A percentile compares a stretch with the other conserved stretches of the same genome.
Evolutionary conservation across 2,329 filamentous ascomycete species (phyloP).

Genomic region (Aspergillus versicolor): DNA sequence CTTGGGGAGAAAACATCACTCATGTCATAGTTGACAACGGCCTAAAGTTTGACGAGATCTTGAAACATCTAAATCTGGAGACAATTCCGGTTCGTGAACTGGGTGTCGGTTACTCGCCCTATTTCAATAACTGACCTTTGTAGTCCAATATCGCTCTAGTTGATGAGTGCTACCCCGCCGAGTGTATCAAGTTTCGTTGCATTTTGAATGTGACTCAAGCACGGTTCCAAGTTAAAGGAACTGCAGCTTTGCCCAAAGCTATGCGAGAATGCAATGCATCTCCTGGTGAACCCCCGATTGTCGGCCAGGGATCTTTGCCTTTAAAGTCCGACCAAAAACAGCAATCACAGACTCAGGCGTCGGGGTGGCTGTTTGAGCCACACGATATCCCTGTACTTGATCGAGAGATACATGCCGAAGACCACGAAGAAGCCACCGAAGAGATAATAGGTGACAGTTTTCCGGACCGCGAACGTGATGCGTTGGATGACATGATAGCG

Average conservation of each 20-base stretch:
- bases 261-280: constrained; percentile 11
- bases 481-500: constrained; percentile 64
- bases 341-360: constrained; percentile 14
- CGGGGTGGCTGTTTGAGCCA: constrained; percentile 14
- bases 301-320: constrained; percentile 20
- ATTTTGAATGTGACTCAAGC: constrained; percentile 59
- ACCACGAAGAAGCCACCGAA: background rate
- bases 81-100: constrained; percentile 47
- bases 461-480: constrained; percentile 45
- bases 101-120: background rate
- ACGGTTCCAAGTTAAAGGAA: constrained; percentile 46
- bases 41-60: constrained; percentile 64
- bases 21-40: constrained; percentile 77
- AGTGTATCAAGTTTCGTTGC: constrained; percentile 61
- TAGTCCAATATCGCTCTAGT: constrained; percentile 53
- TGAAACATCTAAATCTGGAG: constrained; percentile 53
- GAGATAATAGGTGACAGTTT: constrained; percentile 4
- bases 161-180: constrained; percentile 66
- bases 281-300: background rate
- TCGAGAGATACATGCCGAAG: background rate
- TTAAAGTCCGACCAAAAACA: constrained; percentile 29
- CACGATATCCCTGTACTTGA: background rate
- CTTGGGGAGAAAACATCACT: constrained; percentile 60
- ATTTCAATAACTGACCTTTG: constrained; percentile 15
- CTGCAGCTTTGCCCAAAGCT: constrained; percentile 13